Conservation (phyloP, 257 asterid species). For the Capsicum chinense region DNA sequence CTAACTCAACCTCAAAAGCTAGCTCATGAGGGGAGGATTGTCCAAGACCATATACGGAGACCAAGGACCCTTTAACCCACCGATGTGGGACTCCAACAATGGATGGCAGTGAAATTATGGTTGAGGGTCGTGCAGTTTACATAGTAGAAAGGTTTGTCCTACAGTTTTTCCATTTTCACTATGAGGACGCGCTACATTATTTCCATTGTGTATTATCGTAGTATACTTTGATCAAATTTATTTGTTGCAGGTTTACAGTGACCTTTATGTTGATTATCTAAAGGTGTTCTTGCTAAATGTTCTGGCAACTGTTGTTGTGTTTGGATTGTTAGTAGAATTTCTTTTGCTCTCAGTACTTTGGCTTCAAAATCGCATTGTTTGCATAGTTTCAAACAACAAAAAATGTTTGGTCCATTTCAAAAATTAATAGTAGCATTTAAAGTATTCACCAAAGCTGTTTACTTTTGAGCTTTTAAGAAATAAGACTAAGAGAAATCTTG, state of each 20-base stretch:
- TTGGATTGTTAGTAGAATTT: conserved; percentile 77
- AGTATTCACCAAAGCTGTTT: not conserved
- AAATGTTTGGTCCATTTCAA: not conserved
- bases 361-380: not conserved
- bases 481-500: not conserved
- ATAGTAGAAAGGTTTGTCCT: conserved; percentile 78
- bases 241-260: conserved; percentile 82
- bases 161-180: conserved; percentile 17
- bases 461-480: not conserved
- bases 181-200: not conserved
- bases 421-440: not conserved
- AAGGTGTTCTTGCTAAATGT: conserved; percentile 90
- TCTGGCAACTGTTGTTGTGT: conserved; percentile 87
- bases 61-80: too few species aligned
- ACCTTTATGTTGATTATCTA: conserved; percentile 87
- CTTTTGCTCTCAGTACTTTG: not conserved
- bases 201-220: not conserved
- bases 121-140: conserved; percentile 99
- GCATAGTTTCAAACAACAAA: not conserved
- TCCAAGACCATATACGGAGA: too few species aligned
- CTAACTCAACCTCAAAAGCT: too few species aligned
- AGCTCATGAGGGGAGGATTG: too few species aligned
- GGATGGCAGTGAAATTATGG: conserved; percentile 93
- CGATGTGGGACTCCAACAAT: not conserved
- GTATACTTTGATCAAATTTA: conserved; percentile 24